Evolutionary conservation across 2,329 filamentous ascomycete genomes (phyloP), one percentile per base, ranked within the genome.

Genomic region (Penicillium sclerotiorum): DNA sequence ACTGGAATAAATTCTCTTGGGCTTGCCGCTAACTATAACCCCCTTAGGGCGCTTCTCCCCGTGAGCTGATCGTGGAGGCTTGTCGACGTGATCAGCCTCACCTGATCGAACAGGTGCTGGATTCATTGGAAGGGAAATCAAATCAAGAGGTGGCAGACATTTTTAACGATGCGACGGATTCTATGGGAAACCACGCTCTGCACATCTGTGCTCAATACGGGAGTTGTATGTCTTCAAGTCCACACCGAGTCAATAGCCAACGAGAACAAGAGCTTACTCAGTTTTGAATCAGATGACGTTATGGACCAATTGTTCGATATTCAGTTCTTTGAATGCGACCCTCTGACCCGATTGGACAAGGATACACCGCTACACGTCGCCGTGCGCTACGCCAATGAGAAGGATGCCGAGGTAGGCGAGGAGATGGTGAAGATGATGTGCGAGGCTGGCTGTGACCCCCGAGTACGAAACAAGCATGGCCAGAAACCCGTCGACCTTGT

Each of bases 1-100:
- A n/a, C n/a, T n/a, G n/a, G n/a, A n/a, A n/a, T n/a, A n/a, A n/a
- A n/a, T n/a, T n/a, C n/a, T n/a, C n/a, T n/a, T n/a, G n/a, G 22
- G 7, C 12, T 21, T 7, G 23, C 15, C 22, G 15, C 40, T 55
- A 48, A 55, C 50, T 23, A 23, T 21, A 35, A 43, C 20, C 30
- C 36, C 23, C 40, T 6, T 63, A 95, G 88, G 94, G 93, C 69
- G 93, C 93, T 61, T 89, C 89, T 52, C 84, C 86, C 39, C 81
- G 86, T 71, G 93, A 97, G 77, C 83, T 89, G 65, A 83, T 97
- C 62, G 84, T 97, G 73, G 93, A 95, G 77, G 90, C 94, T 63
- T 95, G 89, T 76, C 90, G 93, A 54, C 84, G 91, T 66, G 93
- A 97, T 80, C 96, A 97, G 75, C 86, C 86, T 60, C 87, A 93